Percentiles rank a stretch among this genome's conserved stretches.
Conservation (phyloP, 495 filamentous ascomycete genomes). For the Xylaria cubensis region DNA sequence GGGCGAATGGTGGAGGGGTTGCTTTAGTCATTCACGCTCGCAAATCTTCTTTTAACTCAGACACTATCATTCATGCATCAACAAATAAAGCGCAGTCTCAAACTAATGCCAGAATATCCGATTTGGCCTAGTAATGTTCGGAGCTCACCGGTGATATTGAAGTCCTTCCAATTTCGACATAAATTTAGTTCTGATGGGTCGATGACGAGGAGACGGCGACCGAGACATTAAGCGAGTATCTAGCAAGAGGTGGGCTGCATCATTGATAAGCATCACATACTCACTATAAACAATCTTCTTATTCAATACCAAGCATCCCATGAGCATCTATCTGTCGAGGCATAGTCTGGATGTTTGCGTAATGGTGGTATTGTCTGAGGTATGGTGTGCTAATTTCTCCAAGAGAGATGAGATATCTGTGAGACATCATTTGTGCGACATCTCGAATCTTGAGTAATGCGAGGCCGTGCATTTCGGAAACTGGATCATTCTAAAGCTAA, state of each 20-base stretch:
- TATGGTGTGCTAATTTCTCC: not conserved
- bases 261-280: not conserved
- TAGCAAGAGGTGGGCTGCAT: not conserved
- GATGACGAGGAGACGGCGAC: not conserved
- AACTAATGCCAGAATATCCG: not conserved
- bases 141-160: not conserved
- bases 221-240: not conserved
- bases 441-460: not conserved
- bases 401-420: not conserved
- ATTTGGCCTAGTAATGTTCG: conserved; percentile 1
- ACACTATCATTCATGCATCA: not conserved
- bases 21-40: not conserved
- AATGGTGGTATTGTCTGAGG: no score
- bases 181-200: not conserved
- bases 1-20: not conserved
- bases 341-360: not conserved
- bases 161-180: conserved; percentile 1
- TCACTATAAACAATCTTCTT: not conserved
- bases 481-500: not conserved
- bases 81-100: not conserved
- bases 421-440: not conserved
- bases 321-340: not conserved
- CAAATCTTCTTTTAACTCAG: not conserved
- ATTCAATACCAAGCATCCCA: not conserved
- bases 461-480: not conserved